Evolutionary conservation across 257 asterid species (phyloP).

Genomic region (Vinca minor): DNA sequence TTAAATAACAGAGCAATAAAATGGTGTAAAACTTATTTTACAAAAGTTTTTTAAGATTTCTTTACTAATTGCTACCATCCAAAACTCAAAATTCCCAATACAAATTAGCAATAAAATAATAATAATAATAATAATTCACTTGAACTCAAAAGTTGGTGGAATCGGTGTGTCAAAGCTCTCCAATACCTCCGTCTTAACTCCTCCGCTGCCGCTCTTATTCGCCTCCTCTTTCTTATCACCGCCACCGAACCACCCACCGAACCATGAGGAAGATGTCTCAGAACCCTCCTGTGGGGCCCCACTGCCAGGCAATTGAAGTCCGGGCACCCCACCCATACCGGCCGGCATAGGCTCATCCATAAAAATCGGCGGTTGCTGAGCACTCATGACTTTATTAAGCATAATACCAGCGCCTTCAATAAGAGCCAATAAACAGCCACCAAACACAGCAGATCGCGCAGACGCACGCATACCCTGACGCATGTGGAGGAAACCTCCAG

Average conservation of each 20-base stretch:
- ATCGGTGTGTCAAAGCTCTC: slow-evolving; percentile 29
- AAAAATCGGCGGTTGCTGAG: slow-evolving; percentile 17
- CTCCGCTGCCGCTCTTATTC: slow-evolving; percentile 7
- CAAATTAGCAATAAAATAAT: background rate
- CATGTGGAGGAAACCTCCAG: slow-evolving; percentile 29
- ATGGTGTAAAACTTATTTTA: background rate
- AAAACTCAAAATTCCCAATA: background rate
- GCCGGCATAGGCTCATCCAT: slow-evolving; percentile 14
- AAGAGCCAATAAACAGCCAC: slow-evolving; percentile 28
- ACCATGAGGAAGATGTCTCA: slow-evolving; percentile 17
- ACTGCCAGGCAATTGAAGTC: slow-evolving; percentile 6
- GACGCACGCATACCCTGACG: slow-evolving; percentile 24
- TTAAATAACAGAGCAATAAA: background rate
- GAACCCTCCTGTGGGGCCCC: background rate
- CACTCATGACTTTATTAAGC: slow-evolving; percentile 21
- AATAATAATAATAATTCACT: slow-evolving; percentile 6
- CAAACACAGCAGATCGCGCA: slow-evolving; percentile 22
- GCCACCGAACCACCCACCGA: slow-evolving; percentile 24
- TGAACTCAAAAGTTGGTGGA: slow-evolving; percentile 26
- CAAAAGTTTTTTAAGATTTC: background rate
- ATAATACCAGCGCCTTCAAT: slow-evolving; percentile 34
- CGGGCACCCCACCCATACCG: slow-evolving; percentile 3
- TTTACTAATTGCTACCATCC: background rate
- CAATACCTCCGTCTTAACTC: slow-evolving; percentile 19
- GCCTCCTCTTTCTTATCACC: slow-evolving; percentile 14